phyloP scores from a whole-genome alignment of 2,329 filamentous ascomycete genomes.

The Hypoxylon sp. region DNA sequence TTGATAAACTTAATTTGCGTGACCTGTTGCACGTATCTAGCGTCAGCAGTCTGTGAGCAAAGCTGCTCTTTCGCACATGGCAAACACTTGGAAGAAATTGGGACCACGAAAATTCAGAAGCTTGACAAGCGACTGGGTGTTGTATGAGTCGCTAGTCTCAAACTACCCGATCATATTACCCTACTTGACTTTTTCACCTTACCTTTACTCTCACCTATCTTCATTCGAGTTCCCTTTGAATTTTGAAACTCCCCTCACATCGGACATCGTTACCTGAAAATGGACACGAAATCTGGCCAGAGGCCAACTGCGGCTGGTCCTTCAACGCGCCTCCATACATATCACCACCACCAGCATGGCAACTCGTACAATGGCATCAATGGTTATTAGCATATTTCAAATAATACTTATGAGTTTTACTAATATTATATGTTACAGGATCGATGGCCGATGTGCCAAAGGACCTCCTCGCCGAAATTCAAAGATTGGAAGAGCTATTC shows the following conservation, averaged over 20 bases:
- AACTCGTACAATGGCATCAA: constrained; percentile 14
- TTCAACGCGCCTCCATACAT: constrained; percentile 38
- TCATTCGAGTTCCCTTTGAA: constrained; percentile 12
- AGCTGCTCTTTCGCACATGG: constrained; percentile 24
- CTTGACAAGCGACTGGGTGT: neutral
- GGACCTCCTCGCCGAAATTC: constrained; percentile 84
- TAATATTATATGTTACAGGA: constrained; percentile 65
- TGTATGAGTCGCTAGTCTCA: constrained; percentile 7
- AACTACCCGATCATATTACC: neutral
- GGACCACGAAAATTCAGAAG: neutral
- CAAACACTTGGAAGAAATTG: constrained; percentile 11
- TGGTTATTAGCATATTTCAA: constrained; percentile 22
- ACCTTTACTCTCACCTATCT: constrained; percentile 1
- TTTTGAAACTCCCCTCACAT: neutral
- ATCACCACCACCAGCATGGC: constrained; percentile 43
- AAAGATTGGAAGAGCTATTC: constrained; percentile 86
- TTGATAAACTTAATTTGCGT: constrained; percentile 11
- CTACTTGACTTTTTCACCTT: constrained; percentile 7
- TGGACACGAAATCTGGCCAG: constrained; percentile 35
- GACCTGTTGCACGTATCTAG: constrained; percentile 3
- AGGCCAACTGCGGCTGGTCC: constrained; percentile 27
- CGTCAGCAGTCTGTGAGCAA: constrained; percentile 1
- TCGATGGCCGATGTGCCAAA: constrained; percentile 93
- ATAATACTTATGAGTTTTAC: neutral
- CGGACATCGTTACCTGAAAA: constrained; percentile 14